phyloP scores from a whole-genome alignment of 805 yeast species.

The Saccharomycopsis malanga region DNA sequence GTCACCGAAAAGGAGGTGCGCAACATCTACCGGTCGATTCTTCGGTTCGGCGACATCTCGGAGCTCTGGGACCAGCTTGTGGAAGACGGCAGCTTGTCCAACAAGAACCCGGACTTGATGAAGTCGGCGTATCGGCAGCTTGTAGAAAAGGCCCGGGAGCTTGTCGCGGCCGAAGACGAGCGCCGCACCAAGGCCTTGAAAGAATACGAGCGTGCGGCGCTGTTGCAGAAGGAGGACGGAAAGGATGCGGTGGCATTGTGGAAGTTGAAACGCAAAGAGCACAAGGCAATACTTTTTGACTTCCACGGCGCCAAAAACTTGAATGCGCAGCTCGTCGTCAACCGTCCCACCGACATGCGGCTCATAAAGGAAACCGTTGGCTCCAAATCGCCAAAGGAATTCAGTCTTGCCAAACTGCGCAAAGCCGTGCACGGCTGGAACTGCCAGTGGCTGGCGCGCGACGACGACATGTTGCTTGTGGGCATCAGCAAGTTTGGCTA shows the following conservation, averaged over 20 bases:
- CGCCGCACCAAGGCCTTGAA: conserved; percentile 49
- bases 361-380: conserved; percentile 48
- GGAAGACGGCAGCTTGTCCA: conserved; percentile 82
- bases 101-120: conserved; percentile 72
- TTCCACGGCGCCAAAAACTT: conserved; percentile 80
- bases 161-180: conserved; percentile 58
- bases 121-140: conserved; percentile 73
- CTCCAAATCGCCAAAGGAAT: conserved; percentile 48
- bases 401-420: conserved; percentile 54
- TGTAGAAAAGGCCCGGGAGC: conserved; percentile 50
- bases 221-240: conserved; percentile 35
- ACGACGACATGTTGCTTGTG: conserved; percentile 78
- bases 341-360: conserved; percentile 80
- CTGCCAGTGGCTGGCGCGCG: conserved; percentile 74
- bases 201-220: conserved; percentile 54
- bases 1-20: conserved; percentile 84
- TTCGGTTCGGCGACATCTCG: conserved; percentile 73
- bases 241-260: conserved; percentile 45
- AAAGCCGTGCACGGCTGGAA: conserved; percentile 89
- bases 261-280: conserved; percentile 68
- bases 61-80: conserved; percentile 78
- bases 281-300: conserved; percentile 84
- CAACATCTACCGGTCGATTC: conserved; percentile 72
- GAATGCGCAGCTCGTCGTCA: conserved; percentile 81
- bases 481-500: conserved; percentile 93